Evolutionary conservation across 192 early-diverging fungal species (phyloP).

Genomic region (Kappamyces sp.): DNA sequence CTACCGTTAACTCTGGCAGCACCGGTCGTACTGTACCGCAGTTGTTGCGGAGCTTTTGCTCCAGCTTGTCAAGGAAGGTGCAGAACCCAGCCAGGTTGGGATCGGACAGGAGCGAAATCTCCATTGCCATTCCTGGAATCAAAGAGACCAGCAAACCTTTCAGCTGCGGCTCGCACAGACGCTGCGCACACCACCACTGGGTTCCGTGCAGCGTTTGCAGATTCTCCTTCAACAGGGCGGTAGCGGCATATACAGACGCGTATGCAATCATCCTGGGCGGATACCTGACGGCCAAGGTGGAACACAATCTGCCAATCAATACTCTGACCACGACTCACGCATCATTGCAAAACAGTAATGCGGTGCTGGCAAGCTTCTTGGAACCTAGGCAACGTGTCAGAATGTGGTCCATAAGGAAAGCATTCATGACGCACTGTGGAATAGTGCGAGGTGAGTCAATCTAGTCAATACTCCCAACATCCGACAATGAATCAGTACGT

Average conservation of each 20-base stretch:
- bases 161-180: neutral
- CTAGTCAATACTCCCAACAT: neutral
- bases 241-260: slow-evolving; percentile 1
- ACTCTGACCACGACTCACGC: slow-evolving; percentile 8
- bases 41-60: neutral
- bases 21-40: too few relatives aligned
- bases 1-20: too few relatives aligned
- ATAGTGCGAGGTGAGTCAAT: neutral
- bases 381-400: neutral
- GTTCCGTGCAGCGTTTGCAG: slow-evolving; percentile 7
- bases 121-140: slow-evolving; percentile 9
- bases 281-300: slow-evolving; percentile 8
- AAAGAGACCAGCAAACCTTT: slow-evolving; percentile 4
- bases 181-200: neutral
- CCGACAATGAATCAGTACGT: neutral
- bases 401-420: neutral
- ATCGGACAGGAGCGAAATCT: slow-evolving; percentile 9
- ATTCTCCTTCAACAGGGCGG: neutral
- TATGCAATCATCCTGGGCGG: slow-evolving; percentile 8
- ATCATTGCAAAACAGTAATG: slow-evolving; percentile 10
- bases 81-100: neutral
- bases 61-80: neutral
- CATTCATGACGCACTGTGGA: neutral
- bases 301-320: slow-evolving; percentile 2
- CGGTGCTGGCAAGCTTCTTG: slow-evolving; percentile 2